phyloP scores from a whole-genome alignment of 805 yeast species.

The Cyberlindnera euphorbiiphila region DNA sequence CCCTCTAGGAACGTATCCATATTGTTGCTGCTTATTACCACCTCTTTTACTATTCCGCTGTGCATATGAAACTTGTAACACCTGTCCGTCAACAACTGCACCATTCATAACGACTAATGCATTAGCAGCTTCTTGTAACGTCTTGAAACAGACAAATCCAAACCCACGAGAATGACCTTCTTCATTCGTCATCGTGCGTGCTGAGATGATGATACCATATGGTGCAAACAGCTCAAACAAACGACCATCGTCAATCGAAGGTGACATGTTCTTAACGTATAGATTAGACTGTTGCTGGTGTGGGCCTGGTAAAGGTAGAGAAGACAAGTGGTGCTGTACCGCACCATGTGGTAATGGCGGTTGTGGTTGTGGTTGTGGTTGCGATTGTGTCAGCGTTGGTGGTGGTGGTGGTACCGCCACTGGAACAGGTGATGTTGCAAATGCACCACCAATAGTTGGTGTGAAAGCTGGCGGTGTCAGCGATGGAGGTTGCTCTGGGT shows the following conservation, averaged over 20 bases:
- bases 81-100: slow-evolving; percentile 46
- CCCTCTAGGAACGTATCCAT: neutral
- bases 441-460: too few species aligned
- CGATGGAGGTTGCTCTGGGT: too few species aligned
- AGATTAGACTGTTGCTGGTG: slow-evolving; percentile 62
- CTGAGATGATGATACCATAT: slow-evolving; percentile 48
- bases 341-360: neutral
- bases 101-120: slow-evolving; percentile 68
- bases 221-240: slow-evolving; percentile 36
- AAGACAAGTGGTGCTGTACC: slow-evolving; percentile 1
- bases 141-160: slow-evolving; percentile 71
- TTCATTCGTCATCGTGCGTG: slow-evolving; percentile 45
- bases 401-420: slow-evolving; percentile 3
- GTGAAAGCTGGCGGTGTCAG: too few species aligned
- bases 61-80: slow-evolving; percentile 66
- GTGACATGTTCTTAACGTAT: slow-evolving; percentile 59
- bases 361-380: neutral
- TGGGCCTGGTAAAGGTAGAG: slow-evolving; percentile 41
- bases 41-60: slow-evolving; percentile 58
- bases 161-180: slow-evolving; percentile 55
- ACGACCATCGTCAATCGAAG: slow-evolving; percentile 47
- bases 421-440: slow-evolving; percentile 7
- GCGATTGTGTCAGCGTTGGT: neutral
- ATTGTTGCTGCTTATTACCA: too few species aligned
- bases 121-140: slow-evolving; percentile 55